These are phyloP conservation scores for Penicillium sp. DNA, from an alignment of 2,329 filamentous ascomycete species.

Conservation along the genomic window DNA sequence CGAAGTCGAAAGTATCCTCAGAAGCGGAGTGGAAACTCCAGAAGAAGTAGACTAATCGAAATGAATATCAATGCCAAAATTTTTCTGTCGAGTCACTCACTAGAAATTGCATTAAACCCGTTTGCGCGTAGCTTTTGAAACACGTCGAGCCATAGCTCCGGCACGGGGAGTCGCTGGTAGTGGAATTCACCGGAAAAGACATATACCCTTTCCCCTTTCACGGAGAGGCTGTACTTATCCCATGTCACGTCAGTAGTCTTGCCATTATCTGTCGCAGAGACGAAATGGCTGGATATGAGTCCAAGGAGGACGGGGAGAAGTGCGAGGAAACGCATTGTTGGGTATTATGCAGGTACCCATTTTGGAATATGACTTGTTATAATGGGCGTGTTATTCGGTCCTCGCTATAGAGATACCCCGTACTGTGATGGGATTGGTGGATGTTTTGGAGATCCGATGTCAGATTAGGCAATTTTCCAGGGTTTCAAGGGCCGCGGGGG, in stretches of 20 bases:
- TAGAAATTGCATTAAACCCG: conserved; percentile 53
- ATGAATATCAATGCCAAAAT: not conserved
- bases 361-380: not conserved
- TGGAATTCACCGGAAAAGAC: conserved; percentile 56
- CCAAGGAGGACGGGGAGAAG: conserved; percentile 18
- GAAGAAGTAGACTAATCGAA: conserved; percentile 31
- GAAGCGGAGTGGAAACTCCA: conserved; percentile 34
- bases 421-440: conserved; percentile 28
- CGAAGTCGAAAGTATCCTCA: conserved; percentile 48
- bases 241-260: conserved; percentile 50
- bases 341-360: not conserved
- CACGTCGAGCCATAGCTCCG: conserved; percentile 56
- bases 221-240: conserved; percentile 53
- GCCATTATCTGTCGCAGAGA: conserved; percentile 40
- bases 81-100: conserved; percentile 23
- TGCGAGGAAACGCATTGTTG: conserved; percentile 22
- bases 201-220: conserved; percentile 52
- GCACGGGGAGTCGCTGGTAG: conserved; percentile 55
- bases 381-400: conserved; percentile 15
- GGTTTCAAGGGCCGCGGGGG: not conserved
- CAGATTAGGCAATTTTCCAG: conserved; percentile 23
- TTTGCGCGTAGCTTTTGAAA: conserved; percentile 56
- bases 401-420: conserved; percentile 27
- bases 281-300: conserved; percentile 10
- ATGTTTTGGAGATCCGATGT: conserved; percentile 20